Evolutionary conservation across 352 stramenopile genomes (phyloP).

Genomic region (Pythium insidiosum): DNA sequence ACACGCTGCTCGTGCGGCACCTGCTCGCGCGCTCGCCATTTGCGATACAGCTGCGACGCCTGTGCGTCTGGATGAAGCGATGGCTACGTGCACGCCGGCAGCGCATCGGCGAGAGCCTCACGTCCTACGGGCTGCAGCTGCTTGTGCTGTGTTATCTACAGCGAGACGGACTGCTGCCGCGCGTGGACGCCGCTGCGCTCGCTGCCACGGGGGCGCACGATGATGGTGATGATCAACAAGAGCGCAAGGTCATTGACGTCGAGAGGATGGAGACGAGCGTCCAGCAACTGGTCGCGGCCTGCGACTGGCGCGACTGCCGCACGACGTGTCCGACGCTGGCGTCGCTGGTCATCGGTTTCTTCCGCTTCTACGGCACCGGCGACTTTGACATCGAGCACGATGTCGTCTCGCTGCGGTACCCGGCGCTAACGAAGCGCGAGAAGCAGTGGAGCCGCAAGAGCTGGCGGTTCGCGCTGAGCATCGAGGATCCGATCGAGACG

Average conservation of each 20-base stretch:
- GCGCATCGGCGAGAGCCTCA: constrained; percentile 29
- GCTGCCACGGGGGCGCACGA: too few species aligned
- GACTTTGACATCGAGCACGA: constrained; percentile 62
- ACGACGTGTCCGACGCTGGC: constrained; percentile 3
- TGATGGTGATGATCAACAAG: too few species aligned
- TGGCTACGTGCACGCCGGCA: constrained; percentile 31
- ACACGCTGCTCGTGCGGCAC: constrained; percentile 46
- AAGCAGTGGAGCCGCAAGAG: constrained; percentile 40
- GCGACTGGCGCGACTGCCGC: neutral
- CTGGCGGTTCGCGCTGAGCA: constrained; percentile 32
- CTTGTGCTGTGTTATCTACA: constrained; percentile 71
- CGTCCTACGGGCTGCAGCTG: constrained; percentile 63
- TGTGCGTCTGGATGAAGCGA: constrained; percentile 46
- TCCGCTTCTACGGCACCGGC: constrained; percentile 55
- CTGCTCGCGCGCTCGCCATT: constrained; percentile 2
- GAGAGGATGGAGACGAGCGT: constrained; percentile 2
- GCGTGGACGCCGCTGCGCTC: too few species aligned
- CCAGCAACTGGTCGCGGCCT: neutral
- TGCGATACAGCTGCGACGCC: neutral
- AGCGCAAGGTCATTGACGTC: too few species aligned
- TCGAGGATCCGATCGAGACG: constrained; percentile 78
- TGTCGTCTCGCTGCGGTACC: constrained; percentile 49
- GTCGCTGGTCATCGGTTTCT: constrained; percentile 50
- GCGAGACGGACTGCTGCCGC: too few species aligned
- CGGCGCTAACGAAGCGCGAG: constrained; percentile 24